Base-by-base conservation (phyloP, 2,329 filamentous ascomycete genomes). In the Microthyrium microscopicum region DNA sequence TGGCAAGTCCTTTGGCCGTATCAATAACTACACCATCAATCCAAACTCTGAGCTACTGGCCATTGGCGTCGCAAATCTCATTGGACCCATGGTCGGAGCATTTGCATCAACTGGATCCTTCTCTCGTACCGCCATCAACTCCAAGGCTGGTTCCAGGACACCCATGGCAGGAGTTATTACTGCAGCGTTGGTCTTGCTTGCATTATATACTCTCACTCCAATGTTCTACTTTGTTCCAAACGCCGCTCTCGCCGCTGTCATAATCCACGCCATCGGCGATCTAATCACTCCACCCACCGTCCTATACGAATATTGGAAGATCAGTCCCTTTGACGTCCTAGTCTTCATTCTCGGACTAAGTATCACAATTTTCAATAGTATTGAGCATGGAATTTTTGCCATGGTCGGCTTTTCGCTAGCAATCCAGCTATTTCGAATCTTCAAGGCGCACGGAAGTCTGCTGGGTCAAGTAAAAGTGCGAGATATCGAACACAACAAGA, bases 11-110 rank as follows among this genome's bases (percentile, higher is more conserved):
- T 95, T 95, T 44, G 89, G 87, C 8, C 71, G 87, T 38, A 71
- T 94, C 46, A 94, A 94, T 62, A 92, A 93, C 59, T 95, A 95
- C 57, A 77, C 73, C n/a, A 94, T 95, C 50, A 76, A 94, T 44
- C 85, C 87, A 0, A 94, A 87, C 0, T 89, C 95, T 52, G 87
- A 95, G 53, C 70, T 95, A 57, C 80, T 95, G 28, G 87, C 83
- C 16, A 93, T 95, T 42, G 87, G 87, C 40, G 71, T 93, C 19
- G 78, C 77, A 22, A 95, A 95, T 50, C 63, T 94, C 24, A 64
- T 95, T 5, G 85, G 81, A 1, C 84, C 89, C 2, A n/a, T n/a
- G n/a, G n/a, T 94, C 2, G 87, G 85, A 34, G 85, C 68, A 2
- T 94, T 89, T 47, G 81, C 85, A 7, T 79, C 82, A 0, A 94